These are phyloP conservation scores for Begonia peltatifolia DNA, from an alignment of 306 rosid species.

Conservation along the genomic window DNA sequence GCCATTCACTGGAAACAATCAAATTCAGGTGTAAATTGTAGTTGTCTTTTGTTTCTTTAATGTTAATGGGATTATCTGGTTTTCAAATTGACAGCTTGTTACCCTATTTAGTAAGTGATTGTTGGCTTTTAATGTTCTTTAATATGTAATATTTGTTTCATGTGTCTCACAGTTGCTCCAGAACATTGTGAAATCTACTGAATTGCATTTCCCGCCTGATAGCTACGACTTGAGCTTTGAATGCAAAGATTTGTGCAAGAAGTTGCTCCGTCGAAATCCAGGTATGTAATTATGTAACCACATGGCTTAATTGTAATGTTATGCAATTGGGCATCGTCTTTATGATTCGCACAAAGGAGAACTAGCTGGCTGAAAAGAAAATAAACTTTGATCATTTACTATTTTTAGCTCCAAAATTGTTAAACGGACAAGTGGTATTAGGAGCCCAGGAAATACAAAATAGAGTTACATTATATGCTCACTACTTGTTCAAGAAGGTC, in stretches of 20 bases:
- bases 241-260: slow-evolving; percentile 88
- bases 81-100: neutral
- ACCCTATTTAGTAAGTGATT: slow-evolving; percentile 5
- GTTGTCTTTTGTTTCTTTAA: neutral
- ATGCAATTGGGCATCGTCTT: too few species aligned
- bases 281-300: slow-evolving; percentile 25
- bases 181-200: slow-evolving; percentile 82
- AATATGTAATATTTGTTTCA: slow-evolving; percentile 5
- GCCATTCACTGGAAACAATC: slow-evolving; percentile 89
- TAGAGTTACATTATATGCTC: too few species aligned
- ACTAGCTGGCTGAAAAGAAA: too few species aligned
- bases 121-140: slow-evolving; percentile 8
- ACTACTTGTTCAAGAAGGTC: too few species aligned
- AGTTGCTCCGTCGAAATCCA: slow-evolving; percentile 88
- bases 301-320: too few species aligned
- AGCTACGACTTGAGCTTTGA: slow-evolving; percentile 45
- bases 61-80: neutral
- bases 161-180: slow-evolving; percentile 72
- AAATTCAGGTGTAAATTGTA: slow-evolving; percentile 51
- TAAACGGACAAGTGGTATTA: too few species aligned
- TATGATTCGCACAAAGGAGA: too few species aligned
- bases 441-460: too few species aligned
- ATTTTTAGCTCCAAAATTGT: too few species aligned
- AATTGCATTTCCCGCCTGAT: slow-evolving; percentile 64
- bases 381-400: too few species aligned